A percentile compares a stretch with the other conserved stretches of the same genome.
These are phyloP conservation scores for Boletus fagicola DNA, from an alignment of 768 basidiomycete species.

Conservation along the genomic window DNA sequence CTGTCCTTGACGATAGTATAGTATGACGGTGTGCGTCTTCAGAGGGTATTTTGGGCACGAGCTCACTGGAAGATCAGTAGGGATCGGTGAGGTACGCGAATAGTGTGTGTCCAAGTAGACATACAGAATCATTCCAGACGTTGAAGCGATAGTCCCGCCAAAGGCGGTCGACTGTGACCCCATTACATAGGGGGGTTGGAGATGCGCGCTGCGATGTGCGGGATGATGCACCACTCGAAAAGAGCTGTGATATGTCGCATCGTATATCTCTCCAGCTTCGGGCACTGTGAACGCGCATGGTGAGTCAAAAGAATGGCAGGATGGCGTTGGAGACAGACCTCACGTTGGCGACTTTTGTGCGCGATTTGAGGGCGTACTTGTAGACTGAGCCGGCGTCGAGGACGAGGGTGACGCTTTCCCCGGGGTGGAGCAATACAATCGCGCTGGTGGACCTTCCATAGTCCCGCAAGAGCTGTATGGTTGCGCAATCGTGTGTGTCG, in stretches of 20 bases:
- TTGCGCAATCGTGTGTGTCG: slow-evolving; percentile 62
- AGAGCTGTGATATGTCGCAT: slow-evolving; percentile 61
- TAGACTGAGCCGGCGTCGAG: slow-evolving; percentile 69
- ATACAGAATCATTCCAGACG: slow-evolving; percentile 55
- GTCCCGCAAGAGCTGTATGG: slow-evolving; percentile 62
- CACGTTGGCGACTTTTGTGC: slow-evolving; percentile 64
- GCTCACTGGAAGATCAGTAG: slow-evolving; percentile 21
- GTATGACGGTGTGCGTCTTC: slow-evolving; percentile 23
- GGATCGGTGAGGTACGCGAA: slow-evolving; percentile 5
- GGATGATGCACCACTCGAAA: slow-evolving; percentile 39
- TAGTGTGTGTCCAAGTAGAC: neutral
- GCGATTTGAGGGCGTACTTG: slow-evolving; percentile 65
- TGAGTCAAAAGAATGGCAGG: slow-evolving; percentile 2
- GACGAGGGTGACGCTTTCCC: slow-evolving; percentile 63
- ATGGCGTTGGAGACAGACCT: slow-evolving; percentile 44
- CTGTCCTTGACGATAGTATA: slow-evolving; percentile 28
- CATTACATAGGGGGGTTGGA: slow-evolving; percentile 41
- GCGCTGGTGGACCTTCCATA: slow-evolving; percentile 56
- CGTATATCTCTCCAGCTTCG: slow-evolving; percentile 64
- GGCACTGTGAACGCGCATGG: slow-evolving; percentile 41
- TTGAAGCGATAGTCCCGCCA: slow-evolving; percentile 68
- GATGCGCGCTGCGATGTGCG: slow-evolving; percentile 34
- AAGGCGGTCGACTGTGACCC: slow-evolving; percentile 61
- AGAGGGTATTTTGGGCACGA: slow-evolving; percentile 24
- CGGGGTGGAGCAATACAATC: slow-evolving; percentile 56